Conservation (phyloP, 2,329 filamentous ascomycete genomes). For the Beauveria rudraprayagi region DNA sequence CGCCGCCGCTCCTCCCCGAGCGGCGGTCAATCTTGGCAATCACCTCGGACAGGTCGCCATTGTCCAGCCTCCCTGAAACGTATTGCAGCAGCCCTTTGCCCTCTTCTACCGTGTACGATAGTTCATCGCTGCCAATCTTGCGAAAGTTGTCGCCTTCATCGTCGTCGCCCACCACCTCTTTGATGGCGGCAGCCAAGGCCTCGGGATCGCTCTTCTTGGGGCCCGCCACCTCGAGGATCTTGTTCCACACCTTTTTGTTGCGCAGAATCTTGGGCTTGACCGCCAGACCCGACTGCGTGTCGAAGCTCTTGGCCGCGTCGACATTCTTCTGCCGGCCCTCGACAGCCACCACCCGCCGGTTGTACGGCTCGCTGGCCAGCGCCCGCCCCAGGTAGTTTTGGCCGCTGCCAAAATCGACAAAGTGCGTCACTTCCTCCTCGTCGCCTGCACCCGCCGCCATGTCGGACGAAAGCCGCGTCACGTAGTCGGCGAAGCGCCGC, state of each 20-base stretch:
- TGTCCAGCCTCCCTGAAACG: slow-evolving; percentile 64
- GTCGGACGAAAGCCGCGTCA: slow-evolving; percentile 52
- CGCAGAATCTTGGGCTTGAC: slow-evolving; percentile 65
- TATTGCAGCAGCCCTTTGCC: slow-evolving; percentile 69
- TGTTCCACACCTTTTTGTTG: slow-evolving; percentile 73
- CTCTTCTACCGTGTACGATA: slow-evolving; percentile 47
- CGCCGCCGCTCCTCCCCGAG: no score
- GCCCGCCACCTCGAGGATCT: slow-evolving; percentile 33
- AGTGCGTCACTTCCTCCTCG: slow-evolving; percentile 62
- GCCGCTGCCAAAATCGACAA: slow-evolving; percentile 92
- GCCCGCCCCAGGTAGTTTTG: slow-evolving; percentile 93
- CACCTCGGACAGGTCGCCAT: slow-evolving; percentile 62
- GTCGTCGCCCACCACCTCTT: slow-evolving; percentile 24
- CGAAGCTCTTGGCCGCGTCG: slow-evolving; percentile 71
- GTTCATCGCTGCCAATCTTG: slow-evolving; percentile 17
- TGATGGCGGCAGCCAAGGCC: slow-evolving; percentile 24
- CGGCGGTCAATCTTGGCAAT: slow-evolving; percentile 54
- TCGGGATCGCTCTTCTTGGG: slow-evolving; percentile 33
- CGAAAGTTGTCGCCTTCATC: slow-evolving; percentile 20
- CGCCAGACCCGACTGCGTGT: slow-evolving; percentile 71
- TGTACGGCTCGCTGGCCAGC: slow-evolving; percentile 77
- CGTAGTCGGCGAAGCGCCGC: slow-evolving; percentile 77
- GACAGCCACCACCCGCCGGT: slow-evolving; percentile 80
- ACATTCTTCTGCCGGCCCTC: slow-evolving; percentile 86
- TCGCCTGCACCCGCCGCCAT: slow-evolving; percentile 44